Conservation (phyloP, 352 stramenopile species). For the Phytophthora pini region DNA sequence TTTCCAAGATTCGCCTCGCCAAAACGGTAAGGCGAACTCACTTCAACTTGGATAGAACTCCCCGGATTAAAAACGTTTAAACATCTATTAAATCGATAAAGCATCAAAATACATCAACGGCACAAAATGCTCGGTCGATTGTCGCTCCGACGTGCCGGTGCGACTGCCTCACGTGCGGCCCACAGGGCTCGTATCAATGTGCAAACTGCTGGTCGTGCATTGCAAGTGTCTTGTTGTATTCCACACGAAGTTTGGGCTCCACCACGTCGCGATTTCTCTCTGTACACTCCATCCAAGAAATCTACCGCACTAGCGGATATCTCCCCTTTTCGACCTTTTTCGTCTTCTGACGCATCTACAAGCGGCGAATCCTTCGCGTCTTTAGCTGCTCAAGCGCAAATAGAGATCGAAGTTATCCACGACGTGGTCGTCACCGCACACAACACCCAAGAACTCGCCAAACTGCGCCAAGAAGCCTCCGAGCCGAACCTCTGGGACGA, state of each 20-base stretch:
- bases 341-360: constrained; percentile 12
- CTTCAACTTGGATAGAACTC: constrained; percentile 16
- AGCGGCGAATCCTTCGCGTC: constrained; percentile 53
- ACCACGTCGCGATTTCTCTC: constrained; percentile 7
- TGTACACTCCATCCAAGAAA: constrained; percentile 1
- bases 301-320: no score
- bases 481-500: constrained; percentile 70
- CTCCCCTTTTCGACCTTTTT: constrained; percentile 21
- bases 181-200: neutral
- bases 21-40: constrained; percentile 40
- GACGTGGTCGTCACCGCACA: constrained; percentile 48
- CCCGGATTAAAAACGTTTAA: neutral
- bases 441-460: constrained; percentile 45
- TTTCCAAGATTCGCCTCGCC: constrained; percentile 48
- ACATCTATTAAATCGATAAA: no score
- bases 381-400: constrained; percentile 39
- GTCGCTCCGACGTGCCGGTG: neutral
- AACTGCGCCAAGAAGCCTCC: constrained; percentile 52
- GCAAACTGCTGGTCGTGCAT: neutral
- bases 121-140: constrained; percentile 33
- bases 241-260: constrained; percentile 4
- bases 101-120: neutral
- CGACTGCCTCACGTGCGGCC: neutral
- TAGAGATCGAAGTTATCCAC: constrained; percentile 59
- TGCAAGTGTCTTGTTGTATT: constrained; percentile 4